phyloP scores from a whole-genome alignment of 1,139 yeast genomes.

The Sugiyamaella paludigena region DNA sequence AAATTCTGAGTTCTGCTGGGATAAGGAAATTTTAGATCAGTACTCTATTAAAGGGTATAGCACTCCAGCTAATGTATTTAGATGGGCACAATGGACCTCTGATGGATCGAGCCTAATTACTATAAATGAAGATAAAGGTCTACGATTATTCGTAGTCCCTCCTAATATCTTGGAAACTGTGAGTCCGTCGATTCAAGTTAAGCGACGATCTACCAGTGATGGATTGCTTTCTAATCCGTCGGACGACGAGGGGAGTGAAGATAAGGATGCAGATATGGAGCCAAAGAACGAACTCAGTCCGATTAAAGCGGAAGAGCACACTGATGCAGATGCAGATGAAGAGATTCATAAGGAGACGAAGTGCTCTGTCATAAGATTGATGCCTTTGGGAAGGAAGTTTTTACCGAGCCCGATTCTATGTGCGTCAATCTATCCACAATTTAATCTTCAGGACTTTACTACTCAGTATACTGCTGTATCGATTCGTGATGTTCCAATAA shows the following conservation, averaged over 20 bases:
- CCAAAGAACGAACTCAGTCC: no score
- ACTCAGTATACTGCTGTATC: slow-evolving; percentile 27
- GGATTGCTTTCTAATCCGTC: background rate
- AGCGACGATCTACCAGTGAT: no score
- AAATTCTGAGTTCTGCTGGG: background rate
- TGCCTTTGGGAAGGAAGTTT: slow-evolving; percentile 29
- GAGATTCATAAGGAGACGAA: no score
- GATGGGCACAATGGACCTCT: slow-evolving; percentile 31
- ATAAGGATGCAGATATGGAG: background rate
- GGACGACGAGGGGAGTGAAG: background rate
- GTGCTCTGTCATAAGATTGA: slow-evolving; percentile 14
- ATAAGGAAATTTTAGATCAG: background rate
- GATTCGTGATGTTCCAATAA: slow-evolving; percentile 32
- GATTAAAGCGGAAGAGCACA: no score
- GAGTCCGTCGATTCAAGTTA: background rate
- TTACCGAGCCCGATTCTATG: slow-evolving; percentile 27
- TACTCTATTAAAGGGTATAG: background rate
- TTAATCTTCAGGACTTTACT: slow-evolving; percentile 24
- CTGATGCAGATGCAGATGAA: no score
- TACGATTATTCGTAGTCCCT: slow-evolving; percentile 35
- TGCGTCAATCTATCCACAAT: slow-evolving; percentile 29
- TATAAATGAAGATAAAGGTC: slow-evolving; percentile 31
- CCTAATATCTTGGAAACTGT: slow-evolving; percentile 24
- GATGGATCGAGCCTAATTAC: slow-evolving; percentile 36
- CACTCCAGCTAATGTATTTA: slow-evolving; percentile 11